These are phyloP conservation scores for Talaromyces marneffei DNA, from an alignment of 2,329 filamentous ascomycete species.

Conservation along the genomic window DNA sequence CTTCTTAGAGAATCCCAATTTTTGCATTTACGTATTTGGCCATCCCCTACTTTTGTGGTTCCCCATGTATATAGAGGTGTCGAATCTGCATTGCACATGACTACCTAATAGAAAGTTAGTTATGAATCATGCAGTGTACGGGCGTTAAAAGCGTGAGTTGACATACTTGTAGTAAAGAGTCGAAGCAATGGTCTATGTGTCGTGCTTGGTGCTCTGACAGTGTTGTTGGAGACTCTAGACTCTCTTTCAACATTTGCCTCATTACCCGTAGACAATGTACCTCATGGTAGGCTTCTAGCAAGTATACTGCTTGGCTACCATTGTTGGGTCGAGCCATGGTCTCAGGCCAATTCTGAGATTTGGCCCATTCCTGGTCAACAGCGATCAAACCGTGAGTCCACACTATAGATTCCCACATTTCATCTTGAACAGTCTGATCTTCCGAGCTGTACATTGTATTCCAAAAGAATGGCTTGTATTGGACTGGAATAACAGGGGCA, in stretches of 20 bases:
- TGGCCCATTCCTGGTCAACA: background rate
- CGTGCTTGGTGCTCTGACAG: background rate
- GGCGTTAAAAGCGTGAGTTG: background rate
- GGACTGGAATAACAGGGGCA: background rate
- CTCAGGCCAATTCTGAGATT: slow-evolving; percentile 4
- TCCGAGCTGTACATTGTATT: background rate
- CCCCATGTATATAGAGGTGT: background rate
- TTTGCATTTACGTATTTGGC: background rate
- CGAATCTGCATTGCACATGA: background rate
- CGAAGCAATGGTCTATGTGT: background rate
- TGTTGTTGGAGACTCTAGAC: background rate
- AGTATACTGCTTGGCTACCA: background rate
- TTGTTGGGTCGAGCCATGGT: background rate
- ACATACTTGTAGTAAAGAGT: slow-evolving; percentile 3
- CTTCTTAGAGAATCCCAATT: background rate
- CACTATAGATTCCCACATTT: background rate
- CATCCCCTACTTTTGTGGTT: background rate
- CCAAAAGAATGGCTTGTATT: slow-evolving; percentile 2
- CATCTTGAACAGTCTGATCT: background rate
- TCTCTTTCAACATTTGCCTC: background rate
- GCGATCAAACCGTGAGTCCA: background rate
- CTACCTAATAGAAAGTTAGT: background rate
- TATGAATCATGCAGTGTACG: background rate
- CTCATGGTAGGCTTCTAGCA: slow-evolving; percentile 1
- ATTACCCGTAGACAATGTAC: background rate